Evolutionary conservation across 225 moss, liverwort and hornwort genomes (phyloP).

Genomic region (Marchantia polymorpha): DNA sequence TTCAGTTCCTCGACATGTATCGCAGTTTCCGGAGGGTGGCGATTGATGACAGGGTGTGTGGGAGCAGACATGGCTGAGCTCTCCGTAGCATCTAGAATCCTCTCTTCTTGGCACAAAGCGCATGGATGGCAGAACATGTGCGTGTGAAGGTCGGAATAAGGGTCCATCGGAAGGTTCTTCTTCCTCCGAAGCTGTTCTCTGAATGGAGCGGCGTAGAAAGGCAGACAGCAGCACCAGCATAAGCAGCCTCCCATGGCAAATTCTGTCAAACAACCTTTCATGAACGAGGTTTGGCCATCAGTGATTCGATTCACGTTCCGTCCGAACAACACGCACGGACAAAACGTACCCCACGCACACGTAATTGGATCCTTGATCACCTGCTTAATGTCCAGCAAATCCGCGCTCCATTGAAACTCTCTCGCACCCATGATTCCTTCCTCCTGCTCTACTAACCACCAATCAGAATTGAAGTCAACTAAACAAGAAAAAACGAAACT

Average conservation of each 20-base stretch:
- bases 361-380: constrained; percentile 22
- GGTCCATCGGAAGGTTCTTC: constrained; percentile 38
- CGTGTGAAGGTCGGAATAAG: constrained; percentile 28
- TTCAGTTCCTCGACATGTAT: constrained; percentile 22
- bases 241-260: constrained; percentile 33
- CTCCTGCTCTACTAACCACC: no score
- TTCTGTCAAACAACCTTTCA: constrained; percentile 18
- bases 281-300: constrained; percentile 30
- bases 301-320: constrained; percentile 38
- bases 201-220: constrained; percentile 32
- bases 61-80: constrained; percentile 13
- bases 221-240: constrained; percentile 45
- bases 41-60: constrained; percentile 9
- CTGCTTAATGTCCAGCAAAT: constrained; percentile 10
- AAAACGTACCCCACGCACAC: constrained; percentile 28
- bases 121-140: constrained; percentile 44
- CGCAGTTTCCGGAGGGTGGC: constrained; percentile 15
- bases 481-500: no score
- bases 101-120: constrained; percentile 32
- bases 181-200: constrained; percentile 34
- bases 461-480: no score
- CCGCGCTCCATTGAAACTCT: constrained; percentile 28
- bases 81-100: constrained; percentile 15
- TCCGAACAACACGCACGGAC: constrained; percentile 41
- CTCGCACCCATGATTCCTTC: constrained; percentile 2